Evolutionary conservation across 179 eudicot genomes (phyloP).

Genomic region (Silene coronaria): DNA sequence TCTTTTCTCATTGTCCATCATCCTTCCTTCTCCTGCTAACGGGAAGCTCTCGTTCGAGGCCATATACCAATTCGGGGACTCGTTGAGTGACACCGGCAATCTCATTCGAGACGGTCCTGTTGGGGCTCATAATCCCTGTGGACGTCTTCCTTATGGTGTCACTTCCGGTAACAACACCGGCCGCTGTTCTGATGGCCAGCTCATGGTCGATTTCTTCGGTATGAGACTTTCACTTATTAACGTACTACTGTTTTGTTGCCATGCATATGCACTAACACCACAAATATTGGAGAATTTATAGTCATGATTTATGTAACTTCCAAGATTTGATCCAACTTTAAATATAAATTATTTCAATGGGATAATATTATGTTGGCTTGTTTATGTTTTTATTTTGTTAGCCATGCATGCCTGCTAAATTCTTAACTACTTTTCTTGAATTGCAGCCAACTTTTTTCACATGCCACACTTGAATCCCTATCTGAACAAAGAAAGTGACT

Average conservation of each 20-base stretch:
- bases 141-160: conserved; percentile 11
- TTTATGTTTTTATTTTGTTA: no score
- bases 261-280: no score
- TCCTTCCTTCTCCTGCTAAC: neutral
- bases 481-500: conserved; percentile 10
- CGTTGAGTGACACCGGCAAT: conserved; percentile 18
- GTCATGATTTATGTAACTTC: no score
- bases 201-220: conserved; percentile 18
- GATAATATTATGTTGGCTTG: no score
- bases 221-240: neutral
- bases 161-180: neutral
- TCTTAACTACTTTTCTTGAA: neutral
- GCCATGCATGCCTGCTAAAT: no score
- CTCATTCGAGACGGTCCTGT: conserved; percentile 4
- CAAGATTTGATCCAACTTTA: no score
- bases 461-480: conserved; percentile 13
- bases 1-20: neutral
- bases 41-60: neutral
- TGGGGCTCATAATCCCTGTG: conserved; percentile 6
- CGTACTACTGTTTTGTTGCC: neutral
- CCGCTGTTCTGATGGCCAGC: conserved; percentile 11
- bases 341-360: no score
- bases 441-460: conserved; percentile 6
- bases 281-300: no score
- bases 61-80: conserved; percentile 19